Percentiles rank a stretch among this genome's conserved stretches.
phyloP scores from a whole-genome alignment of 495 filamentous ascomycete species.

The Astrothelium macrocarpum region DNA sequence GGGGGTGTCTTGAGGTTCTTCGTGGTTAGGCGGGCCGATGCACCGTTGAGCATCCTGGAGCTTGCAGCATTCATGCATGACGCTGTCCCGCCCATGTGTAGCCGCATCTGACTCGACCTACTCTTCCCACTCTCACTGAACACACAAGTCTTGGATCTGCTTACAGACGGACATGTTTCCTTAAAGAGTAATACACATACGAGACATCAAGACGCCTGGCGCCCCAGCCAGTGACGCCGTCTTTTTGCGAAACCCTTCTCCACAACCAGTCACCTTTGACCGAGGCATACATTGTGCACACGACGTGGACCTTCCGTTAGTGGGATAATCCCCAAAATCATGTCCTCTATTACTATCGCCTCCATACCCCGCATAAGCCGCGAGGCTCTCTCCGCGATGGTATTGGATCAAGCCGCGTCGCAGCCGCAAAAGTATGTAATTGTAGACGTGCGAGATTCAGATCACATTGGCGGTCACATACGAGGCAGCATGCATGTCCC shows the following conservation, averaged over 20 bases:
- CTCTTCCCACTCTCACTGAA: neutral
- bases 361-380: slow-evolving; percentile 56
- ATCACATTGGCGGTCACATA: slow-evolving; percentile 93
- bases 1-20: neutral
- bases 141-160: too few relatives aligned
- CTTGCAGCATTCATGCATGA: neutral
- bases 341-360: slow-evolving; percentile 50
- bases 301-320: neutral
- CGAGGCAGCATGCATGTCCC: slow-evolving; percentile 61
- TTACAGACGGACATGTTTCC: too few relatives aligned
- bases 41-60: neutral
- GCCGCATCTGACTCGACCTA: neutral
- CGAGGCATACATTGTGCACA: neutral
- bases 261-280: neutral
- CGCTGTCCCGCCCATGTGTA: too few relatives aligned
- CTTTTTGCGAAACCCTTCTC: neutral
- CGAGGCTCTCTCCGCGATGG: slow-evolving; percentile 49
- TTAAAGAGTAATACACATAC: too few relatives aligned
- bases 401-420: slow-evolving; percentile 46
- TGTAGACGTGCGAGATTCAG: slow-evolving; percentile 84
- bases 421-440: slow-evolving; percentile 82
- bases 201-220: neutral
- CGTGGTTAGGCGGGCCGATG: neutral
- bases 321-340: slow-evolving; percentile 19
- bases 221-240: neutral